phyloP scores from a whole-genome alignment of 768 basidiomycete genomes.

The Suillus variegatus region DNA sequence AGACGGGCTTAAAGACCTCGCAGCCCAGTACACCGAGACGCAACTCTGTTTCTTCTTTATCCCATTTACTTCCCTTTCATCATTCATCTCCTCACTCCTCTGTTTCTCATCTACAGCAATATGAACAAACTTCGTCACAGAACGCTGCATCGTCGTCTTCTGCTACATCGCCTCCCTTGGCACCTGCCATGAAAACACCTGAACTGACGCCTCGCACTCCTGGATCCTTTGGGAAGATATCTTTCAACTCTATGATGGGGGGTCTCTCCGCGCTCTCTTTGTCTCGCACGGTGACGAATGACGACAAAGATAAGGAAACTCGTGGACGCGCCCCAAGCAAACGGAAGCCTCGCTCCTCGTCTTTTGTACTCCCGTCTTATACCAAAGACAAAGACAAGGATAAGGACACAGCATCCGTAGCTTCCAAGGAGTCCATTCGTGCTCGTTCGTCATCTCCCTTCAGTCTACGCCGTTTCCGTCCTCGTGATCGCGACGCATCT shows the following conservation, averaged over 20 bases:
- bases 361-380: conserved; percentile 41
- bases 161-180: conserved; percentile 22
- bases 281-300: conserved; percentile 45
- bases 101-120: conserved; percentile 24
- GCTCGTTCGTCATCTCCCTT: conserved; percentile 84
- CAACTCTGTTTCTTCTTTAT: conserved; percentile 25
- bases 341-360: conserved; percentile 47
- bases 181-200: conserved; percentile 34
- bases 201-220: conserved; percentile 37
- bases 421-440: conserved; percentile 54
- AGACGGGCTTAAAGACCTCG: conserved; percentile 14
- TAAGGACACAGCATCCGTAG: conserved; percentile 36
- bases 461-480: conserved; percentile 64
- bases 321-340: conserved; percentile 55
- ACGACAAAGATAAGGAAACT: conserved; percentile 46
- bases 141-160: conserved; percentile 14
- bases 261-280: conserved; percentile 67
- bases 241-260: conserved; percentile 71
- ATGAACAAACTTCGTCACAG: conserved; percentile 10
- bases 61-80: conserved; percentile 27
- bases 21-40: conserved; percentile 24
- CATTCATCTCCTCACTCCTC: conserved; percentile 20
- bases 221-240: conserved; percentile 61
- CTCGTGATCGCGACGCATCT: conserved; percentile 55
- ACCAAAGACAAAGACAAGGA: conserved; percentile 33